A percentile compares a stretch with the other conserved stretches of the same genome.
Evolutionary conservation across 108 stramenopile genomes (phyloP).

Genomic region (Cyclostephanos tholiformis): DNA sequence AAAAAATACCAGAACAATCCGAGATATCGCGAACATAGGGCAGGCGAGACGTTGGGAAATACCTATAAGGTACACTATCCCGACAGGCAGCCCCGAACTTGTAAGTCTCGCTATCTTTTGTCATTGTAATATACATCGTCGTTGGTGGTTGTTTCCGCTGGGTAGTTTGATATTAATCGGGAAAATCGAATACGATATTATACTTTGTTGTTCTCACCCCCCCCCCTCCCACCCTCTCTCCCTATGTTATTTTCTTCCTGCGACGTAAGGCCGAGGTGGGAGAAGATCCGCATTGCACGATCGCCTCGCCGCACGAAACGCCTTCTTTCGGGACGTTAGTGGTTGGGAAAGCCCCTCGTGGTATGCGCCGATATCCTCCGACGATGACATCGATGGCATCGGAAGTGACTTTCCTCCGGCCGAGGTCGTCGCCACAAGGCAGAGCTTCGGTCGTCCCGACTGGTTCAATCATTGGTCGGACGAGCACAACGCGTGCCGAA

Average conservation of each 20-base stretch:
- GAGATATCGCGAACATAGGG: conserved; percentile 56
- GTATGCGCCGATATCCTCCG: conserved; percentile 36
- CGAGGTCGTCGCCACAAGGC: neutral
- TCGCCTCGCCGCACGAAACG: conserved; percentile 34
- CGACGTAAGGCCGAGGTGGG: conserved; percentile 30
- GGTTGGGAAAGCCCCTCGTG: conserved; percentile 77
- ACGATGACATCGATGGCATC: neutral
- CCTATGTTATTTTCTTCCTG: neutral
- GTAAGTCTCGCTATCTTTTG: neutral
- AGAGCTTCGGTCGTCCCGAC: conserved; percentile 54
- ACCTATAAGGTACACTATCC: conserved; percentile 75
- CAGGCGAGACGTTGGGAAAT: conserved; percentile 61
- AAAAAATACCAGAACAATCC: conserved; percentile 59
- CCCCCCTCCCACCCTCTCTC: too few species aligned
- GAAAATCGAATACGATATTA: too few species aligned
- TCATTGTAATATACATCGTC: neutral
- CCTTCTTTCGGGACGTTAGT: conserved; percentile 62
- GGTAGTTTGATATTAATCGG: too few species aligned
- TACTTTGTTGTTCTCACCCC: too few species aligned
- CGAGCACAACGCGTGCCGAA: conserved; percentile 67
- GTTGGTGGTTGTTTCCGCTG: too few species aligned
- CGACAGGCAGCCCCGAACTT: conserved; percentile 53
- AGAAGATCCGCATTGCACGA: conserved; percentile 65
- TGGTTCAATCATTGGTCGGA: conserved; percentile 59
- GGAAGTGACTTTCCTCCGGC: conserved; percentile 1